A percentile compares a stretch with the other conserved stretches of the same genome.
These are phyloP conservation scores for Tetragonia tetragonoides DNA, from an alignment of 148 eudicot species.

Conservation along the genomic window DNA sequence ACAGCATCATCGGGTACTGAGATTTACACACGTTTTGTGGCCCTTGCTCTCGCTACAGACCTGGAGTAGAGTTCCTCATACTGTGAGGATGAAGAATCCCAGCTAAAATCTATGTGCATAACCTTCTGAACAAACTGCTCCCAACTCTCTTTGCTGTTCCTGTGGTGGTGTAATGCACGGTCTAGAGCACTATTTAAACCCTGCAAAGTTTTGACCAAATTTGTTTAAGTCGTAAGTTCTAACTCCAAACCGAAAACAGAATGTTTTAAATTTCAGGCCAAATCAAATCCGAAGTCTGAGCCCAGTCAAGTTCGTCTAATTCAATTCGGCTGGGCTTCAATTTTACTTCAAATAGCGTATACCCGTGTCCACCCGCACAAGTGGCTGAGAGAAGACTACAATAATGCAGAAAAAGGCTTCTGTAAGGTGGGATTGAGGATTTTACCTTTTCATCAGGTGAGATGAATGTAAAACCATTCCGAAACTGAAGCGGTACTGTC, in stretches of 20 bases:
- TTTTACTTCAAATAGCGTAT: no score
- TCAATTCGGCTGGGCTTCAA: no score
- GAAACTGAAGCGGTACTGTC: slow-evolving; percentile 59
- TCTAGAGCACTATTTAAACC: slow-evolving; percentile 72
- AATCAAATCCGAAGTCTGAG: background rate
- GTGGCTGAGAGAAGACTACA: background rate
- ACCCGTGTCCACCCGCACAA: background rate
- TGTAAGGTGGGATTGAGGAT: background rate
- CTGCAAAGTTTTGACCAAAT: slow-evolving; percentile 30
- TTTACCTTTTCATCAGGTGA: slow-evolving; percentile 84
- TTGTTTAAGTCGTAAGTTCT: background rate
- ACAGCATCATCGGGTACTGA: background rate
- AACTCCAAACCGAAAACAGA: background rate
- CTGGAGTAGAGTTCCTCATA: slow-evolving; percentile 78
- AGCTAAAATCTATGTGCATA: slow-evolving; percentile 83
- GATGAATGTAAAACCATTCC: slow-evolving; percentile 82
- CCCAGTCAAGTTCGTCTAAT: background rate
- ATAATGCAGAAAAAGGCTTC: background rate
- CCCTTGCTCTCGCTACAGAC: slow-evolving; percentile 69
- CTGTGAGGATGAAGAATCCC: slow-evolving; percentile 76
- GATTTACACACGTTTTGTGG: slow-evolving; percentile 34
- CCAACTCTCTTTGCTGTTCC: slow-evolving; percentile 55
- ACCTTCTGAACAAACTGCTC: slow-evolving; percentile 72
- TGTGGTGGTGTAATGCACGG: slow-evolving; percentile 63
- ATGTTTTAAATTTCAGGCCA: background rate